Conservation (phyloP, 345 rosid species). For the Sisymbrium irio region DNA sequence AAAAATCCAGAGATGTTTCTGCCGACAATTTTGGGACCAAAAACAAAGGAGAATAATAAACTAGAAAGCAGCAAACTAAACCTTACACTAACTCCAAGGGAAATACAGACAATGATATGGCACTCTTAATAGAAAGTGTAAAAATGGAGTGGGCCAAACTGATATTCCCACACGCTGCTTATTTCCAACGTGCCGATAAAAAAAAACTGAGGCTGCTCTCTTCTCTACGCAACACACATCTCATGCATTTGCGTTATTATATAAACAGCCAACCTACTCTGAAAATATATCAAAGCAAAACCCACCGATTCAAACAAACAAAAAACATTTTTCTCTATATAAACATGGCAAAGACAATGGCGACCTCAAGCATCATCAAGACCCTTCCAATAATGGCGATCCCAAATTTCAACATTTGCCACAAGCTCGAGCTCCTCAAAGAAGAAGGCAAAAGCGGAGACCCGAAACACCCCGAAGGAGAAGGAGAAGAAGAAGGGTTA, state of each 20-base stretch:
- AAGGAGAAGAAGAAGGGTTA: constrained; percentile 28
- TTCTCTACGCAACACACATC: constrained; percentile 13
- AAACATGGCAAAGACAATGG: constrained; percentile 18
- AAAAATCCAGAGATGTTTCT: neutral
- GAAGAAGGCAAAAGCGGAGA: constrained; percentile 1
- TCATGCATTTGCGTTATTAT: constrained; percentile 29
- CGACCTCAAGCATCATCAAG: constrained; percentile 27
- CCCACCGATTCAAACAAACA: constrained; percentile 4
- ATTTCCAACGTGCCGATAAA: constrained; percentile 18
- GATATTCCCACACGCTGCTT: constrained; percentile 18
- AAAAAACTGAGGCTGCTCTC: neutral
- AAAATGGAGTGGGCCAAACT: constrained; percentile 10
- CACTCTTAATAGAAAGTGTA: neutral
- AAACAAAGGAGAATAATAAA: neutral
- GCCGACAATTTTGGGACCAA: constrained; percentile 17
- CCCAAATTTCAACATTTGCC: constrained; percentile 15
- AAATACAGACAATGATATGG: neutral
- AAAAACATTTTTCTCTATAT: neutral
- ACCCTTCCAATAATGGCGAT: constrained; percentile 23
- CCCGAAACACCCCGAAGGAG: constrained; percentile 19
- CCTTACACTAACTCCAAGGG: neutral
- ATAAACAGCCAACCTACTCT: constrained; percentile 30
- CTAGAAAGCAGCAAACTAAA: constrained; percentile 8
- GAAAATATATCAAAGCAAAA: constrained; percentile 11
- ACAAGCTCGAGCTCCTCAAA: constrained; percentile 28